Conservation (phyloP, 1,139 yeast genomes). For the Geotrichum aggregatum region DNA sequence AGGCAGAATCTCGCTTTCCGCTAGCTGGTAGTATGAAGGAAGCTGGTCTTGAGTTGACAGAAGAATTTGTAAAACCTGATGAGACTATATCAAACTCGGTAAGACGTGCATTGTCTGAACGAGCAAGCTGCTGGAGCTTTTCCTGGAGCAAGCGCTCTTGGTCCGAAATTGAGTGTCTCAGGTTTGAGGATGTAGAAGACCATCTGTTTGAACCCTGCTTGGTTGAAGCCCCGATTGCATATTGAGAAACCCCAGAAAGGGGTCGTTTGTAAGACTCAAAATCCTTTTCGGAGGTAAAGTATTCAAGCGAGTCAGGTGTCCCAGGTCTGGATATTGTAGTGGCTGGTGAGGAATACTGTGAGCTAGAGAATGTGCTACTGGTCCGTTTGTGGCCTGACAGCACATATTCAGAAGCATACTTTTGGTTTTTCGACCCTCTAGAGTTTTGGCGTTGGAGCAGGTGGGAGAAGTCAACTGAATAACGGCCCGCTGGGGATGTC, state of each 20-base stretch:
- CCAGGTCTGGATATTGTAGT: constrained; percentile 11
- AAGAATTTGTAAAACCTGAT: background rate
- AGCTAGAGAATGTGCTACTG: constrained; percentile 10
- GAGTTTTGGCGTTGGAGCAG: constrained; percentile 3
- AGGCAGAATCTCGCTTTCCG: background rate
- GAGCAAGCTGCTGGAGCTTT: constrained; percentile 34
- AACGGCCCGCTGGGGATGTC: constrained; percentile 4
- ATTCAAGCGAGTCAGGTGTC: constrained; percentile 14
- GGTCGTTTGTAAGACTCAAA: background rate
- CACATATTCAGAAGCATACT: background rate
- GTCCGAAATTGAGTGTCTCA: constrained; percentile 14
- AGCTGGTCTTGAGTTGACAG: background rate
- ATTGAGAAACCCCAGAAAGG: background rate
- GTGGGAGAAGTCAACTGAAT: constrained; percentile 5
- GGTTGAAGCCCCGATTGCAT: background rate
- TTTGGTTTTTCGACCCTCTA: background rate
- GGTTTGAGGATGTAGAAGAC: constrained; percentile 6
- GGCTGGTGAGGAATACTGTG: constrained; percentile 9
- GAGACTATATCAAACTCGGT: constrained; percentile 9
- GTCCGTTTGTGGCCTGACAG: background rate
- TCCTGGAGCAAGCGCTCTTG: constrained; percentile 34
- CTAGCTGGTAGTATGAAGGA: background rate
- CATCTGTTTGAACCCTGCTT: background rate
- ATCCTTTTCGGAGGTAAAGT: background rate
- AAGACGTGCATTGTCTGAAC: constrained; percentile 34